Percentiles rank a stretch among this genome's conserved stretches.
These are phyloP conservation scores for Herpetospermum pedunculosum DNA, from an alignment of 306 rosid species.

Conservation along the genomic window DNA sequence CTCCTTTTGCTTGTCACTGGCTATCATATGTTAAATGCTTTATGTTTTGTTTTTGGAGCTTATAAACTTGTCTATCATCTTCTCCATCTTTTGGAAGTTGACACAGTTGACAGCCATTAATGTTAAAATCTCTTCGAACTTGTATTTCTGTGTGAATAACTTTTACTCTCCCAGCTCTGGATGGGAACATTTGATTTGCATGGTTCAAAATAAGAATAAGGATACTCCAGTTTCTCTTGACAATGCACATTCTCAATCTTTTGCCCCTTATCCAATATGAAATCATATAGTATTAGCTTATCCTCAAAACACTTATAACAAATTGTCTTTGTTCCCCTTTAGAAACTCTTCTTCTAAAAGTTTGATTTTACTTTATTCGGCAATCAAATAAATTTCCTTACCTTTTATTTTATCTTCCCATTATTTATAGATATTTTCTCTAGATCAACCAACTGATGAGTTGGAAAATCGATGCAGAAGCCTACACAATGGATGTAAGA, in stretches of 20 bases:
- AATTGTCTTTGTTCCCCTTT: background rate
- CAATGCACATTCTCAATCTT: slow-evolving; percentile 1
- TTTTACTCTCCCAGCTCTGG: background rate
- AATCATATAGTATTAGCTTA: background rate
- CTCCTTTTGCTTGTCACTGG: background rate
- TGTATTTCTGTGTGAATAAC: background rate
- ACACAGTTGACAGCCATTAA: background rate
- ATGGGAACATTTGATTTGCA: background rate
- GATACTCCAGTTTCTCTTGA: background rate
- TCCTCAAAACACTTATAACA: background rate
- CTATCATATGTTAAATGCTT: background rate
- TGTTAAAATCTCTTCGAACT: background rate
- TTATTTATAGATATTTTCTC: slow-evolving; percentile 47
- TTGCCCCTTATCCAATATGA: background rate
- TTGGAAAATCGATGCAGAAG: slow-evolving; percentile 68
- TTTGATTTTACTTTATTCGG: background rate
- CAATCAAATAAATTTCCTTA: background rate
- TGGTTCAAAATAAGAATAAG: background rate
- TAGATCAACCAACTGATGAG: slow-evolving; percentile 64
- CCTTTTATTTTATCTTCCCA: background rate
- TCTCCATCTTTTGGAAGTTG: background rate
- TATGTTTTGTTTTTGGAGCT: background rate
- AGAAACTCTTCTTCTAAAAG: background rate
- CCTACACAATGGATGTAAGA: slow-evolving; percentile 57
- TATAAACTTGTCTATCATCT: background rate